Evolutionary conservation across 1,284 basidiomycete genomes (phyloP), one percentile per base, ranked within the genome.

Genomic region (Blastosporella zonata): DNA sequence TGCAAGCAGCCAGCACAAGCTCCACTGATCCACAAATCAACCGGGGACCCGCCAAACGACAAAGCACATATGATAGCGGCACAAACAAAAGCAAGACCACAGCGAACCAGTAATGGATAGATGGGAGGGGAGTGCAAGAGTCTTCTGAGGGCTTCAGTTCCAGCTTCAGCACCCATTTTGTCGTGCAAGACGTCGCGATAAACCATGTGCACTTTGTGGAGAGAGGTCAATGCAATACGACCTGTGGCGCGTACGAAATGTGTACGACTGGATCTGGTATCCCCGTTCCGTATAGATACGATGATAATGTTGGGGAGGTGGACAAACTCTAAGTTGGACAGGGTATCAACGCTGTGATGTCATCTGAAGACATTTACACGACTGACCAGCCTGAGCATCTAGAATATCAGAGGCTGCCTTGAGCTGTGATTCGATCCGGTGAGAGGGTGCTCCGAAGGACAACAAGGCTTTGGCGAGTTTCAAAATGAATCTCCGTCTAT

Each of bases 341-440:
- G 25, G 9, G 25, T 27, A 6, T 6, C 41, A 18, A 36, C 27
- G 7, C 13, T 21, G 7, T 41, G 20, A 50, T 17, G 21, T 18
- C 10, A 17, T 2, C 12, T n/a, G 13, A 8, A 38, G 22, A 44
- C 15, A 25, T 6, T 6, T 12, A 18, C 9, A 9, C 3, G 33
- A 59, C 66, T 36, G 7, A 72, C 74, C 72, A 50, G 73, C 66
- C 53, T 70, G 62, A 28, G 70, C 68, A 17, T 71, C 69, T 4
- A 78, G 61, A 49, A 75, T 74, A 27, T 69, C 61, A 9, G 75
- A 73, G 9, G 75, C 75, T 20, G 74, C 69, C 37, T 71, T 70
- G 9, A 95, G 75, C 63, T 93, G 91, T 1, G 85, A 82, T 66
- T 93, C 89, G 57, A 93, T 85, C 25, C 91, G 78, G 66, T 94